phyloP scores from a whole-genome alignment of 306 rosid species.

The Dryas alaskensis region DNA sequence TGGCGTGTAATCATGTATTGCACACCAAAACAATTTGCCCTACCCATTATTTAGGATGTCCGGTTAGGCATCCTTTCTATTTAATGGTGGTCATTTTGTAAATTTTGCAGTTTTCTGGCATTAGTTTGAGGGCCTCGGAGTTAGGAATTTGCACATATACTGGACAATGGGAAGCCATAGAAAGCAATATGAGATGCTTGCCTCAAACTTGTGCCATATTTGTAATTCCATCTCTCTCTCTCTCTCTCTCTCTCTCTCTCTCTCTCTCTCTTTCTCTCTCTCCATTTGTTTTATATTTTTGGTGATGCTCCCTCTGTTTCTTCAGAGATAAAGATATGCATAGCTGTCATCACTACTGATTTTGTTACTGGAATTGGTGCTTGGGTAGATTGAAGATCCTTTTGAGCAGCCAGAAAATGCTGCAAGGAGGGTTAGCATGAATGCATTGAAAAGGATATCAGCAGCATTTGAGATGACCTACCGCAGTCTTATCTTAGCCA shows the following conservation, averaged over 20 bases:
- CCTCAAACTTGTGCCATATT: slow-evolving; percentile 67
- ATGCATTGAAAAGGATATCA: slow-evolving; percentile 51
- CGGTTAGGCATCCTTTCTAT: slow-evolving; percentile 14
- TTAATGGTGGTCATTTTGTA: slow-evolving; percentile 14
- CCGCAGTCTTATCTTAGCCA: slow-evolving; percentile 29
- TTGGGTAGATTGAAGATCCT: slow-evolving; percentile 84
- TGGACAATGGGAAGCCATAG: slow-evolving; percentile 62
- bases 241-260: slow-evolving; percentile 25
- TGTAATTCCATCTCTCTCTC: slow-evolving; percentile 47
- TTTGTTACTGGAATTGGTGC: slow-evolving; percentile 24
- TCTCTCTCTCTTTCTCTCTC: slow-evolving; percentile 18
- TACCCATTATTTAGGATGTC: slow-evolving; percentile 10
- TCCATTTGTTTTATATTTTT: slow-evolving; percentile 1
- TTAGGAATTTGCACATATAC: slow-evolving; percentile 60
- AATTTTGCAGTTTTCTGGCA: slow-evolving; percentile 61
- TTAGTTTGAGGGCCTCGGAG: slow-evolving; percentile 43
- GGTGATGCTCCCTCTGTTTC: slow-evolving; percentile 5
- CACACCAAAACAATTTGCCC: slow-evolving; percentile 9
- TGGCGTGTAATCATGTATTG: background rate
- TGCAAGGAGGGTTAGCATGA: slow-evolving; percentile 54
- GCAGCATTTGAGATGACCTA: slow-evolving; percentile 42
- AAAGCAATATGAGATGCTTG: slow-evolving; percentile 67
- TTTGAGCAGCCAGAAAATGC: slow-evolving; percentile 75
- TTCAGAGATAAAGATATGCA: slow-evolving; percentile 16
- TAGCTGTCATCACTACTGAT: slow-evolving; percentile 24